Conservation (phyloP, 495 filamentous ascomycete species). For the Opeltia flavorubescens region DNA sequence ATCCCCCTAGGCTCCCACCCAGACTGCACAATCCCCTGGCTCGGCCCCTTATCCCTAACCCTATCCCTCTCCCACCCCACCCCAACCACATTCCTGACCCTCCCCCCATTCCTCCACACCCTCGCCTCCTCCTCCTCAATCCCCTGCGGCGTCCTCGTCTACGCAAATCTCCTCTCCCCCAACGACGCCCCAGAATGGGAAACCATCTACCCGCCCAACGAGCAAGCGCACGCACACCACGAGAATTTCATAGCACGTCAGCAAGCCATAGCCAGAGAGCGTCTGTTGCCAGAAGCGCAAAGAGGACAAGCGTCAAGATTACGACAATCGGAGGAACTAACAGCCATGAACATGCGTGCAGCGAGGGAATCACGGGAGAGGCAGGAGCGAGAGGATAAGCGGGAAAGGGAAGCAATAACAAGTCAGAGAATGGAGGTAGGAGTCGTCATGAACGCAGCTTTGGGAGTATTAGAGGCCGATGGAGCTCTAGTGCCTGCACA, state of each 20-base stretch:
- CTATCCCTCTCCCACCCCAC: conserved; percentile 6
- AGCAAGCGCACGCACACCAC: conserved; percentile 25
- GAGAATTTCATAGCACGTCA: conserved; percentile 23
- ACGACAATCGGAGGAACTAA: conserved; percentile 4
- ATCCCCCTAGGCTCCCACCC: neutral
- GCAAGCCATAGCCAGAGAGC: conserved; percentile 30
- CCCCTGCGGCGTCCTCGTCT: conserved; percentile 47
- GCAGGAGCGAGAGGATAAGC: conserved; percentile 27
- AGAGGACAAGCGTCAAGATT: conserved; percentile 23
- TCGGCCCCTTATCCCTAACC: conserved; percentile 1
- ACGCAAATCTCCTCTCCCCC: conserved; percentile 36
- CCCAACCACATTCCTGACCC: conserved; percentile 1
- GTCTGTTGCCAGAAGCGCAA: conserved; percentile 29
- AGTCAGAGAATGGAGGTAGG: conserved; percentile 39
- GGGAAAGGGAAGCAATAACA: conserved; percentile 39
- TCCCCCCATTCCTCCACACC: neutral
- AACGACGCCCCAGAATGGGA: conserved; percentile 43
- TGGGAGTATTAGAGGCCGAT: conserved; percentile 30
- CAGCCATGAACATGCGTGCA: neutral
- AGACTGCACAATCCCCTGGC: neutral
- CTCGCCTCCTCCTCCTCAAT: conserved; percentile 19
- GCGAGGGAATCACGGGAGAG: conserved; percentile 23
- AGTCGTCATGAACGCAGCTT: conserved; percentile 33
- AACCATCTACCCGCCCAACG: conserved; percentile 23
- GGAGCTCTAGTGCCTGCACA: conserved; percentile 13